Base-by-base conservation (phyloP, 495 filamentous ascomycete genomes). In the Coniosporium apollinis region DNA sequence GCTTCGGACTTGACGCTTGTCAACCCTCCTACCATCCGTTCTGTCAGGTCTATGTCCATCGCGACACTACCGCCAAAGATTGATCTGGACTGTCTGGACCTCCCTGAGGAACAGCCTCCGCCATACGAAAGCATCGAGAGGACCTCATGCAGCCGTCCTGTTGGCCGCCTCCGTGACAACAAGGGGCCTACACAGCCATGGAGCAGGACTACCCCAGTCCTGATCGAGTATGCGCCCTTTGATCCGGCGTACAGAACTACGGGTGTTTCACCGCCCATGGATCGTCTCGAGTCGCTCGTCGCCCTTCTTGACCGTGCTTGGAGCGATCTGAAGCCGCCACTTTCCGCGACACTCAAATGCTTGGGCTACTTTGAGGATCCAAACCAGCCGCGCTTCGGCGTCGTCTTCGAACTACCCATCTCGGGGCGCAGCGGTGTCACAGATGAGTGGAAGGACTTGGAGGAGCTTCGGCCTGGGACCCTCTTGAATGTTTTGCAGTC, bases 331-430 rank as follows among this genome's bases (percentile, higher is more conserved):
- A 79, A 55, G 54, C 72, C 46, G 39, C 56, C 50, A 33, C 57
- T 64, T 7, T 30, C 50, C 76, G 74, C 24, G 2, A 68, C 80
- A 0, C 68, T 87, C 60, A 69, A 68, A 28, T 68, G 91, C 38
- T 52, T 91, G 18, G 85, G 82, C n/a, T 94, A 84, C 52, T 82
- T 79, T 43, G 71, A 86, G 49, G 83, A 93, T 51, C 69, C 80
- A 45, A 65, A 67, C 5, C 67, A 81, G 49, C 75, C 79, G 8
- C 69, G 82, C 6, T 76, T 82, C 51, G 84, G 80, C 16, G 65
- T 94, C 30, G 68, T 94, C 33, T 94, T 85, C 46, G 74, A 82
- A 35, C 74, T 92, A 47, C 85, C 85, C 0, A 45, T 51, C n/a
- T 46, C 45, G 17, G 44, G 54, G 4, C 49, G 54, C 34, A 62